Conservation (phyloP, 78 protist species). For the Dictyostelium discoideum region DNA sequence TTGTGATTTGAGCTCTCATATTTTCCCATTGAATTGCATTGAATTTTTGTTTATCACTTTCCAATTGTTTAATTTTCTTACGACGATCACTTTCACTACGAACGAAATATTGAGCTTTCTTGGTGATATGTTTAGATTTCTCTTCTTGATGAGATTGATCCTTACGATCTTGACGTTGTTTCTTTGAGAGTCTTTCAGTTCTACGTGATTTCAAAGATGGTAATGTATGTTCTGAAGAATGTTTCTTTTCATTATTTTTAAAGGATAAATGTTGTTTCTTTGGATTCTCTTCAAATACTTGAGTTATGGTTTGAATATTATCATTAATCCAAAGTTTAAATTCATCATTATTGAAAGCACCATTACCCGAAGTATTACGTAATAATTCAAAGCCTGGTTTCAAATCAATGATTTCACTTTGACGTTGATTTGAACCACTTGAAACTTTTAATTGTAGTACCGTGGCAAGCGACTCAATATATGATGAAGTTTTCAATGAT, state of each 20-base stretch:
- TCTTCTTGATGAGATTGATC: constrained; percentile 9
- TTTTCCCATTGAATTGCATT: constrained; percentile 66
- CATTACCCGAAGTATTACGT: background rate
- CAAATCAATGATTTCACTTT: constrained; percentile 23
- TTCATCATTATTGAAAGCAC: background rate
- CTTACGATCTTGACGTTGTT: constrained; percentile 15
- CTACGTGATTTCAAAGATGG: background rate
- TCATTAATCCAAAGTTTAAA: constrained; percentile 40
- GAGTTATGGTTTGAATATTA: background rate
- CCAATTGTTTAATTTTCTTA: constrained; percentile 54
- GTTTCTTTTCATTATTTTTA: background rate
- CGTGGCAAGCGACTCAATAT: background rate
- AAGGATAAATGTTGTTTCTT: constrained; percentile 11
- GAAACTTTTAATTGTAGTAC: background rate
- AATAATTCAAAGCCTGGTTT: constrained; percentile 56
- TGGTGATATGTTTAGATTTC: constrained; percentile 12
- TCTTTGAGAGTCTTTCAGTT: constrained; percentile 3
- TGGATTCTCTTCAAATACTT: constrained; percentile 65
- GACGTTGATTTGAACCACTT: background rate
- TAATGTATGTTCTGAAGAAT: constrained; percentile 2
- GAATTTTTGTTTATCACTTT: constrained; percentile 66
- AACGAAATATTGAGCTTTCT: constrained; percentile 62
- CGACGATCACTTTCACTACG: constrained; percentile 29
- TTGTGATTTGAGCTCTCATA: constrained; percentile 54
- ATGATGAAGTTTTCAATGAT: background rate